Evolutionary conservation across 1,284 basidiomycete genomes (phyloP).

Genomic region (Golubevia sp.): DNA sequence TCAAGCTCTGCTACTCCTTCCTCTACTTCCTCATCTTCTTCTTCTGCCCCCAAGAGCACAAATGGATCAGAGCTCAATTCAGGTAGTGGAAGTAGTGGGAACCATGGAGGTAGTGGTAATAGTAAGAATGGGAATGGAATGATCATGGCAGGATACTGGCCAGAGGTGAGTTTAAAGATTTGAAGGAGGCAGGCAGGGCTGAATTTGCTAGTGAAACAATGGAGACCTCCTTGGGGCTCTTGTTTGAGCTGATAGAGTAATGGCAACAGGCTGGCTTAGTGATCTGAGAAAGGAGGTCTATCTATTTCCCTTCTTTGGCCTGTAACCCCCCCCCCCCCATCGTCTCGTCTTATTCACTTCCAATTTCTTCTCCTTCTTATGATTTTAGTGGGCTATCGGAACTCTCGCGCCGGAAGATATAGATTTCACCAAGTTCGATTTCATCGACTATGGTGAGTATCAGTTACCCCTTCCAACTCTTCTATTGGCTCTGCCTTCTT

Average conservation of each 20-base stretch:
- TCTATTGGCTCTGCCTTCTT: too few species aligned
- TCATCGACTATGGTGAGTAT: slow-evolving; percentile 25
- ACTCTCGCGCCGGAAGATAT: slow-evolving; percentile 25
- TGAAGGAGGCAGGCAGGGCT: too few species aligned
- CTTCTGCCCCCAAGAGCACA: not conserved
- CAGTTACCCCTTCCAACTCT: too few species aligned
- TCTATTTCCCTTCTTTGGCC: too few species aligned
- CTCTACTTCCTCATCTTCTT: too few species aligned
- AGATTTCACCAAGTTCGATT: slow-evolving; percentile 38
- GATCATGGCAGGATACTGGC: slow-evolving; percentile 39
- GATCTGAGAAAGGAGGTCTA: too few species aligned
- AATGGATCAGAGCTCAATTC: not conserved
- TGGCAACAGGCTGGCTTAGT: too few species aligned
- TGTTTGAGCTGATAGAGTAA: too few species aligned
- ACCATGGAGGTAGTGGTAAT: not conserved
- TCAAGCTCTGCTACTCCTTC: not conserved
- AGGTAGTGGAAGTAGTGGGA: not conserved
- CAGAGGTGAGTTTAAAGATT: slow-evolving; percentile 7
- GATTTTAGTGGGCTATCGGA: slow-evolving; percentile 21
- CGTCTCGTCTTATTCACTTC: not conserved
- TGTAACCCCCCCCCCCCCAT: too few species aligned
- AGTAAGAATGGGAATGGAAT: slow-evolving; percentile 13
- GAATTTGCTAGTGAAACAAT: too few species aligned
- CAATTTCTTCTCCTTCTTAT: not conserved
- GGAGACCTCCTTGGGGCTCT: too few species aligned